These are phyloP conservation scores for Narthecium ossifragum DNA, from an alignment of 106 monocot species.

Conservation along the genomic window DNA sequence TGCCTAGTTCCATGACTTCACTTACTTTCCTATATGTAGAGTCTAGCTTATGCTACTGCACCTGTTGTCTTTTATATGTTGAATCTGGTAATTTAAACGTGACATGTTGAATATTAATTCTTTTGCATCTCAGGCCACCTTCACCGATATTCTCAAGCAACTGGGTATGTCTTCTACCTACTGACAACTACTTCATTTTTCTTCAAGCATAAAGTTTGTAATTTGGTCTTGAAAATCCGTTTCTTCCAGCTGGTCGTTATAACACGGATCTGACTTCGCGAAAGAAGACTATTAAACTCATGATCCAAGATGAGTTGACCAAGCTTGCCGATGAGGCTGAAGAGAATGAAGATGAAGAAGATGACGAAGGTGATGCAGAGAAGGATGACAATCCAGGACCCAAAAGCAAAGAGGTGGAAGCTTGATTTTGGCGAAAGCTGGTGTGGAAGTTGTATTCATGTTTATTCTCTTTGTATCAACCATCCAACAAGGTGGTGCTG, in stretches of 20 bases:
- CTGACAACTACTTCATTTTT: neutral
- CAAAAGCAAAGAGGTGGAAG: slow-evolving; percentile 14
- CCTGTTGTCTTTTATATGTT: too few species aligned
- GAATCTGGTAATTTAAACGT: too few species aligned
- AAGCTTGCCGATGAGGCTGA: slow-evolving; percentile 49
- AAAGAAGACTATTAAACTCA: slow-evolving; percentile 47
- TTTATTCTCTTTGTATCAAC: too few species aligned
- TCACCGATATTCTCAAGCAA: slow-evolving; percentile 57
- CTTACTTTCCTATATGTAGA: too few species aligned
- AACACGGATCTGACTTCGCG: slow-evolving; percentile 55
- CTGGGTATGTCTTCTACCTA: slow-evolving; percentile 25
- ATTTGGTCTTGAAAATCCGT: neutral
- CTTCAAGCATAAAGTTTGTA: neutral
- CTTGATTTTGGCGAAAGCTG: neutral
- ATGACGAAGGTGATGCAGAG: slow-evolving; percentile 25
- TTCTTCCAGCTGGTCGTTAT: slow-evolving; percentile 34
- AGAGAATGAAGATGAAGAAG: slow-evolving; percentile 39
- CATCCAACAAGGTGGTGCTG: too few species aligned
- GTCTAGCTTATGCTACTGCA: too few species aligned
- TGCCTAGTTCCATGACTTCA: too few species aligned
- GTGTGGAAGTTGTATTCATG: too few species aligned
- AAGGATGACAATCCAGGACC: slow-evolving; percentile 11
- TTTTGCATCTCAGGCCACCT: slow-evolving; percentile 51
- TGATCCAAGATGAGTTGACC: slow-evolving; percentile 73
- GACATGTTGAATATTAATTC: too few species aligned